Conservation (phyloP, 1,284 basidiomycete genomes). For the Grifola frondosa region DNA sequence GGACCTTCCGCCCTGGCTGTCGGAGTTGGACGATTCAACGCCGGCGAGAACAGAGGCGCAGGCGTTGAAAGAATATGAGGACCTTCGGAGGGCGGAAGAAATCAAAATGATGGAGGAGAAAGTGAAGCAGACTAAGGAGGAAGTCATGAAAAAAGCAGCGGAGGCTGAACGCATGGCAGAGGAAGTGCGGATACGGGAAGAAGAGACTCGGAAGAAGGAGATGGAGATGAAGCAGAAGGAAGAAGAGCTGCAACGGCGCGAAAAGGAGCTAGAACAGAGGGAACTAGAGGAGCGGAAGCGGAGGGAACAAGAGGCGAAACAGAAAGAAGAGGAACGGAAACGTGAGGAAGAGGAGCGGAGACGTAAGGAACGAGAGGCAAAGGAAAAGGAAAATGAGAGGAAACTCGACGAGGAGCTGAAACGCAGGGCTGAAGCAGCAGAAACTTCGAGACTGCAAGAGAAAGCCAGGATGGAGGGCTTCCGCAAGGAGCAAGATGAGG, state of each 20-base stretch:
- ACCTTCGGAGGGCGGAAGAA: constrained; percentile 20
- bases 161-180: constrained; percentile 29
- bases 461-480: constrained; percentile 20
- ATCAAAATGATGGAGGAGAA: constrained; percentile 20
- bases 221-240: constrained; percentile 30
- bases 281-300: constrained; percentile 7
- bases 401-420: constrained; percentile 7
- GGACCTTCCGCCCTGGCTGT: too few species aligned
- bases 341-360: constrained; percentile 16
- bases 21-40: too few species aligned
- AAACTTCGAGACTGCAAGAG: constrained; percentile 14
- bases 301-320: constrained; percentile 19
- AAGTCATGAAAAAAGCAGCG: constrained; percentile 23
- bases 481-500: constrained; percentile 20
- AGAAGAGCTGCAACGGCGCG: constrained; percentile 25
- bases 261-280: constrained; percentile 17
- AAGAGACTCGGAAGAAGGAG: constrained; percentile 29
- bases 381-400: constrained; percentile 15
- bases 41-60: too few species aligned
- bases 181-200: constrained; percentile 28
- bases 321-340: constrained; percentile 21
- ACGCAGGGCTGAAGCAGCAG: constrained; percentile 10
- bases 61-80: constrained; percentile 18
- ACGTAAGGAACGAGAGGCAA: constrained; percentile 14
- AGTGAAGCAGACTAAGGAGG: constrained; percentile 26